Conservation (phyloP, 2,329 filamentous ascomycete species). For the Bipolaris victoriae region DNA sequence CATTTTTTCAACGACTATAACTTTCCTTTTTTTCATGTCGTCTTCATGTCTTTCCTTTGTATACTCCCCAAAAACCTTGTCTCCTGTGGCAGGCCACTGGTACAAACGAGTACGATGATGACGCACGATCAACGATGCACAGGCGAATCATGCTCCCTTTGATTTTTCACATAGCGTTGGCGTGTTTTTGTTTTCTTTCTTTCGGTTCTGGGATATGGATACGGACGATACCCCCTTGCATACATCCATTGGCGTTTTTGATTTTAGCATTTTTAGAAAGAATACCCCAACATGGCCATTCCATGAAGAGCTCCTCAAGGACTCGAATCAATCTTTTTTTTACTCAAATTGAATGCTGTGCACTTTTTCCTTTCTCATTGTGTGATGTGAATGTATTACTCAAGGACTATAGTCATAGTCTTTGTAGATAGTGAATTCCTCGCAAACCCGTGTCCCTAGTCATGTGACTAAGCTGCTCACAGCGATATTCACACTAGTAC, state of each 20-base stretch:
- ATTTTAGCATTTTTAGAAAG: slow-evolving; percentile 5
- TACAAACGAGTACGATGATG: slow-evolving; percentile 1
- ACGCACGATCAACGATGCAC: slow-evolving; percentile 1
- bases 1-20: background rate
- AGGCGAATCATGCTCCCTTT: background rate
- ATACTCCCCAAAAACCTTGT: background rate
- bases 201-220: slow-evolving; percentile 5
- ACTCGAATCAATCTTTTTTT: background rate
- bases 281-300: background rate
- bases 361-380: background rate
- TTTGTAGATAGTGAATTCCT: too few species aligned
- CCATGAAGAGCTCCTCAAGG: background rate
- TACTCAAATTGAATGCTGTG: background rate
- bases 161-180: slow-evolving; percentile 6
- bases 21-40: slow-evolving; percentile 2
- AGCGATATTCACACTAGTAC: too few species aligned
- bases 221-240: slow-evolving; percentile 26
- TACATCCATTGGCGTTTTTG: slow-evolving; percentile 19
- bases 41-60: background rate
- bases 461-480: too few species aligned
- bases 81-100: slow-evolving; percentile 16
- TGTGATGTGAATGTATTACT: background rate
- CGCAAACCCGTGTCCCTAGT: too few species aligned
- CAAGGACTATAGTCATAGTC: too few species aligned
- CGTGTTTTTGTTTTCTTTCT: background rate